phyloP scores from a whole-genome alignment of 345 rosid genomes.

The Ceriops zippeliana region DNA sequence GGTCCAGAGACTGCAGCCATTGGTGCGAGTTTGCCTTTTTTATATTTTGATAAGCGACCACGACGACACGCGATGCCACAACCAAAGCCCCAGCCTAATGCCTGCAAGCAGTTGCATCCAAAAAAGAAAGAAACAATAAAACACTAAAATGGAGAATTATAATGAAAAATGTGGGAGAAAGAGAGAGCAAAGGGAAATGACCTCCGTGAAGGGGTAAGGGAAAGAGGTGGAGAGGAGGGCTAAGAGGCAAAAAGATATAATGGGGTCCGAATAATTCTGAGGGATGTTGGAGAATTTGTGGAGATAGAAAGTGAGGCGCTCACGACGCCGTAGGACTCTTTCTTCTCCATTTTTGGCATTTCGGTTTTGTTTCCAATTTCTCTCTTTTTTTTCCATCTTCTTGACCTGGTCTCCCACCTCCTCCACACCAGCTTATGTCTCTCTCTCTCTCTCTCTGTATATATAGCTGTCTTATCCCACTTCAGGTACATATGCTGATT shows the following conservation, averaged over 20 bases:
- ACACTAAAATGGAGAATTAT: not conserved
- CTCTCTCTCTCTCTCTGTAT: not conserved
- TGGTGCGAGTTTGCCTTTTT: not conserved
- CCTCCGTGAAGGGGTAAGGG: conserved; percentile 50
- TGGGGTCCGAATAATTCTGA: conserved; percentile 21
- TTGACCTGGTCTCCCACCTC: not conserved
- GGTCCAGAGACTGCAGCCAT: conserved; percentile 42
- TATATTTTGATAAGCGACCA: not conserved
- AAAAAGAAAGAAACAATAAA: not conserved
- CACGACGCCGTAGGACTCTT: conserved; percentile 9
- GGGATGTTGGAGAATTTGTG: conserved; percentile 16
- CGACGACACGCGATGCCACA: conserved; percentile 16
- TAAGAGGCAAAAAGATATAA: conserved; percentile 15
- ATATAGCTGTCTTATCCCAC: no score
- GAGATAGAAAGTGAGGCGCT: conserved; percentile 24
- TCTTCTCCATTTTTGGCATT: not conserved
- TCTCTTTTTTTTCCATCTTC: not conserved
- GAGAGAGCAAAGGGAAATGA: conserved; percentile 10
- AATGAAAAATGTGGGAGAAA: not conserved
- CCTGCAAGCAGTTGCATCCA: conserved; percentile 29
- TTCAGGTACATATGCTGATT: no score
- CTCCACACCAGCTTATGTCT: not conserved
- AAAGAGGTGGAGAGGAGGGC: conserved; percentile 14
- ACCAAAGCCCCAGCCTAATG: conserved; percentile 37
- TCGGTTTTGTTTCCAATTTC: not conserved